A percentile compares a stretch with the other conserved stretches of the same genome.
Conservation (phyloP, 331 rosid genomes). For the Prunus yedoensis region DNA sequence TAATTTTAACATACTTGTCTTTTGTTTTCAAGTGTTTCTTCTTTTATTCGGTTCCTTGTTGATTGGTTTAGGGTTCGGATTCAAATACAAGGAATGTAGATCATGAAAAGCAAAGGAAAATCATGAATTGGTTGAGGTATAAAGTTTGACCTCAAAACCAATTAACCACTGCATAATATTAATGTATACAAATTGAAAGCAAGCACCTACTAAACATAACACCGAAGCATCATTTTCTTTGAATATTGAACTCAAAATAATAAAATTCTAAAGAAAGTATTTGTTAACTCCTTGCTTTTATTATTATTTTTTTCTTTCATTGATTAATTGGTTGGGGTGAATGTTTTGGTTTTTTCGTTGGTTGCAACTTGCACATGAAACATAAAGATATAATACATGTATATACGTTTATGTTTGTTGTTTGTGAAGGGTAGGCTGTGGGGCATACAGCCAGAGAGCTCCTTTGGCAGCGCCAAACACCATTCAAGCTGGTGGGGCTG, state of each 20-base stretch:
- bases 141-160: not conserved
- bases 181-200: too few species aligned
- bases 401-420: not conserved
- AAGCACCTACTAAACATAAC: too few species aligned
- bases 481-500: conserved; percentile 8
- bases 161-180: not conserved
- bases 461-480: conserved; percentile 28
- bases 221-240: not conserved
- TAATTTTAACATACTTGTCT: too few species aligned
- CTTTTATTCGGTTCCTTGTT: conserved; percentile 1
- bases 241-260: not conserved
- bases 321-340: not conserved
- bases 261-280: not conserved
- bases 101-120: conserved; percentile 32
- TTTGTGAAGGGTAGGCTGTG: conserved; percentile 36
- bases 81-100: conserved; percentile 21
- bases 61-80: conserved; percentile 36
- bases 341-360: not conserved
- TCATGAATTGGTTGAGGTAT: conserved; percentile 32
- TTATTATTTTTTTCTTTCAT: not conserved
- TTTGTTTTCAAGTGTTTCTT: not conserved
- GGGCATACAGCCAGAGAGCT: conserved; percentile 33
- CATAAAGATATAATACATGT: not conserved
- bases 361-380: not conserved
- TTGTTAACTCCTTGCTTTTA: too few species aligned